Base-by-base conservation (phyloP, 352 stramenopile species). In the Phytophthora quininea region DNA sequence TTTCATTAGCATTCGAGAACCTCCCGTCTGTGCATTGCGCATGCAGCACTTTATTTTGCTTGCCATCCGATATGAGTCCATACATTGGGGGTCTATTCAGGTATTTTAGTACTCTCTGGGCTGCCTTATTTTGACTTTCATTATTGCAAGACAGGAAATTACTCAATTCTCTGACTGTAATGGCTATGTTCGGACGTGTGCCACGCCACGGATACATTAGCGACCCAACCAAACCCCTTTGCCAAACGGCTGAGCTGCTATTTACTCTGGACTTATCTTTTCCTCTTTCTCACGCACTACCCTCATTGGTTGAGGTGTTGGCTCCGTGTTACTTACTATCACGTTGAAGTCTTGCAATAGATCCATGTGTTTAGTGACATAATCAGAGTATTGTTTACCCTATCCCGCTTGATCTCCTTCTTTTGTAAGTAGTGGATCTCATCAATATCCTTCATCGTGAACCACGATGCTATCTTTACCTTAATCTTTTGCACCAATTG, bases 1-100 rank as follows among this genome's bases (percentile, higher is more conserved):
- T 46, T 43, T 62, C 54, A 29, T 51, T 62, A 45, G 54, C 54
- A 62, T 62, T 52, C 27, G 46, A 15, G 46, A 52, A 52, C n/a
- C 46, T 52, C 46, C n/a, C 46, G 27, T 52, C 46, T 52, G 46
- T 52, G 46, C 33, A 52, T 33, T n/a, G 46, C 15, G 31, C 46
- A 32, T 32, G 15, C 9, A 52, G 5, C 33, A 52, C 46, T 52
- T 32, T 6, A 6, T 52, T 50, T 9, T 24, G 6, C 8, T n/a
- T 50, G 9, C 46, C 46, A 52, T 33, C n/a, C 8, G 8, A 33
- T 14, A 52, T 24, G 5, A 52, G n/a, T 7, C 46, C 46, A 33
- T 52, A 52, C 46, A 10, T 52, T 24, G 46, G 33, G 7, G 46
- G 31, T 52, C 46, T 24, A 33, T 52, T 52, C 46, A 52, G n/a